These are phyloP conservation scores for Canna indica DNA, from an alignment of 176 grass and related monocot species.

Conservation along the genomic window DNA sequence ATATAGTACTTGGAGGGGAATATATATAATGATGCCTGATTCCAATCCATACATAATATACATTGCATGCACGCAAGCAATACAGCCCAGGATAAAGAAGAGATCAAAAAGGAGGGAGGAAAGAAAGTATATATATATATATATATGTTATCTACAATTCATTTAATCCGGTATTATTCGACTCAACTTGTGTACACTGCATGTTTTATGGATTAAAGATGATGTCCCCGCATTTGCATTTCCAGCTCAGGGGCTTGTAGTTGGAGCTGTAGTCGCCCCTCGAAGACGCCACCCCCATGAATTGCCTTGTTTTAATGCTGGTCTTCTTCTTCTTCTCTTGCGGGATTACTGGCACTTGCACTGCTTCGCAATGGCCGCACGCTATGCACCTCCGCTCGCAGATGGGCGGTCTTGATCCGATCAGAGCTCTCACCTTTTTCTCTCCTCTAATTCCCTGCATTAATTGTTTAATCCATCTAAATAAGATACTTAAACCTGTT, in stretches of 20 bases:
- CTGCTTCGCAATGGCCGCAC: constrained; percentile 68
- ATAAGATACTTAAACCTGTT: too few species aligned
- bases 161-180: neutral
- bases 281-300: neutral
- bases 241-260: constrained; percentile 91
- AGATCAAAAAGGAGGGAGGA: neutral
- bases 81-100: neutral
- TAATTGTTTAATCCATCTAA: too few species aligned
- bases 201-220: constrained; percentile 55
- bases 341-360: constrained; percentile 69
- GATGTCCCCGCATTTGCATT: constrained; percentile 68
- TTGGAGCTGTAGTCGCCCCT: constrained; percentile 27
- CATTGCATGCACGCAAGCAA: neutral
- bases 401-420: constrained; percentile 68
- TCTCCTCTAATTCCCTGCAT: too few species aligned
- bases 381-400: constrained; percentile 61
- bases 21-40: too few species aligned
- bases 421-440: constrained; percentile 39
- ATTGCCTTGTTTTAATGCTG: neutral
- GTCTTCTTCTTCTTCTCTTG: constrained; percentile 1
- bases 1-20: too few species aligned
- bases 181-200: neutral
- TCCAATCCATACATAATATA: too few species aligned
- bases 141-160: neutral
- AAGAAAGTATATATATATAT: neutral